Base-by-base conservation (phyloP, 106 monocot genomes). In the Allium fistulosum region DNA sequence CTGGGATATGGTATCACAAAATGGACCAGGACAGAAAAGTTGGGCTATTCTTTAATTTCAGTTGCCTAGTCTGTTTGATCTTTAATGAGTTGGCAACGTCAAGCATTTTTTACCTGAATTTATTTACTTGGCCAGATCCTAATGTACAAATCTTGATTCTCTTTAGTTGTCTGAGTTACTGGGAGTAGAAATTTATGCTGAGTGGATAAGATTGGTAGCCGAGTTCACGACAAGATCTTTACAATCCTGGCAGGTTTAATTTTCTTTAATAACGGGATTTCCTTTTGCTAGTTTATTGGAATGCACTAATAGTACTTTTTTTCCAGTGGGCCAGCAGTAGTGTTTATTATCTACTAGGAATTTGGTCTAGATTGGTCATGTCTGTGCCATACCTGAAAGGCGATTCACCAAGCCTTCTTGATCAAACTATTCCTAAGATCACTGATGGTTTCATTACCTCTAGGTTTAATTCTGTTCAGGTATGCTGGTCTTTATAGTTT, bases 301-400 rank as follows among this genome's bases (percentile, higher is more conserved):
- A 12, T 11, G 7, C 16, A 8, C 13, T 48, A 4, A 64, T 14
- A 17, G 1, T 47, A 11, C 17, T 59, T 59, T 26, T 1, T 61
- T 55, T 55, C 52, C 56, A 97, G 97, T 97, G 97, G 96, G 92
- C 97, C 46, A 97, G 97, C 78, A 87, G 79, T 64, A 92, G 97
- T 70, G 87, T 97, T 22, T 97, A 97, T 69, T 97, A 97, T 50
- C 88, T 97, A 69, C 69, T 97, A 52, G 88, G 89, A 26, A 89
- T 97, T 70, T 97, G 97, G 97, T 97, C 96, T 26, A 89, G 97
- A 79, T 76, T 97, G 86, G 97, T 97, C 53, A 89, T 86, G 27
- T 92, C 97, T 57, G 89, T 97, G 22, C 97, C 92, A 61, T 97
- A 92, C 75, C 77, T 97, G 73, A 97, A 97, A 74, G 84, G 92